Percentiles rank a stretch among this genome's conserved stretches.
These are phyloP conservation scores for Platanthera guangdongensis DNA, from an alignment of 106 monocot genomes.

Conservation along the genomic window DNA sequence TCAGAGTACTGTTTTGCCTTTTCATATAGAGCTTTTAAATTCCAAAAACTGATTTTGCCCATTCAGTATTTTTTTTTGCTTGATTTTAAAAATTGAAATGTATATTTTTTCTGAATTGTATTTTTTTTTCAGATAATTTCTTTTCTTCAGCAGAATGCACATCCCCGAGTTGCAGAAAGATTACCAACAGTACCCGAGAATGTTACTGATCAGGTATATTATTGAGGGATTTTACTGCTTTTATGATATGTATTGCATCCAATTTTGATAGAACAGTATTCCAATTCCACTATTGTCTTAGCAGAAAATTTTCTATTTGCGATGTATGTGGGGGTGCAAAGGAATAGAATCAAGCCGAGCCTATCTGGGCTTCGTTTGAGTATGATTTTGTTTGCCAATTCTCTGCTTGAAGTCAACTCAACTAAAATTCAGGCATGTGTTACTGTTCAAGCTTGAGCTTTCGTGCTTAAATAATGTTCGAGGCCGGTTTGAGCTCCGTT, in stretches of 20 bases:
- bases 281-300: too few species aligned
- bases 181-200: constrained; percentile 87
- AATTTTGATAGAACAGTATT: neutral
- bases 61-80: neutral
- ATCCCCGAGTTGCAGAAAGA: constrained; percentile 90
- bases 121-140: constrained; percentile 71
- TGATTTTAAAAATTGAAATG: neutral
- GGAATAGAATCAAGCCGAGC: too few species aligned
- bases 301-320: too few species aligned
- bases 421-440: too few species aligned
- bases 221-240: neutral
- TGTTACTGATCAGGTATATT: constrained; percentile 94
- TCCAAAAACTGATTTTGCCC: neutral
- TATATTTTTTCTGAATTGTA: constrained; percentile 6
- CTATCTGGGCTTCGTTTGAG: too few species aligned
- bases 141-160: constrained; percentile 97
- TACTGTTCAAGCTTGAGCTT: too few species aligned
- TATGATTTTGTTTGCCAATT: too few species aligned
- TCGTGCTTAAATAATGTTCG: too few species aligned
- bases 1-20: neutral
- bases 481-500: too few species aligned
- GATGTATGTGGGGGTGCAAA: too few species aligned
- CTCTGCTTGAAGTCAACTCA: too few species aligned
- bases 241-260: too few species aligned
- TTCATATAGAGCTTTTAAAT: neutral